These are phyloP conservation scores for Termitomyces sp. DNA, from an alignment of 768 basidiomycete species.

Conservation along the genomic window DNA sequence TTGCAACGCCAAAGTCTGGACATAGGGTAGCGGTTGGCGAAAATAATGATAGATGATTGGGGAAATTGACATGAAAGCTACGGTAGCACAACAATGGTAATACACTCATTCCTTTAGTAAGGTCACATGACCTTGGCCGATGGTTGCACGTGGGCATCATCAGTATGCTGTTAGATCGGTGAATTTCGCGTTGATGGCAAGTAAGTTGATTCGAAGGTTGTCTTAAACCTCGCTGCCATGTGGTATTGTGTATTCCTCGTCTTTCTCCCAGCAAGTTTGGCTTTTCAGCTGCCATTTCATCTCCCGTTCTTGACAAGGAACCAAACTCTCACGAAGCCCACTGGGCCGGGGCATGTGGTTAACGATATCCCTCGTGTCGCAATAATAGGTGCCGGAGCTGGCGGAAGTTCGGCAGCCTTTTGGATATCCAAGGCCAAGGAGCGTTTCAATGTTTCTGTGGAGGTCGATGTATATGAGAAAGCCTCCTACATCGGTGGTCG, in stretches of 20 bases:
- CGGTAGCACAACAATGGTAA: background rate
- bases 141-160: too few species aligned
- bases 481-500: conserved; percentile 77
- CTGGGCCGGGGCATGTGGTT: conserved; percentile 11
- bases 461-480: conserved; percentile 83
- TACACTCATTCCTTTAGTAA: too few species aligned
- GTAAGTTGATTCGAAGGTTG: conserved; percentile 10
- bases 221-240: conserved; percentile 11
- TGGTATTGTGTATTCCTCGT: conserved; percentile 18
- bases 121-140: too few species aligned
- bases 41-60: conserved; percentile 80
- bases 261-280: conserved; percentile 26
- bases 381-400: conserved; percentile 89
- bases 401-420: conserved; percentile 76
- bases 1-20: conserved; percentile 60
- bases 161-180: too few species aligned
- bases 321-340: conserved; percentile 13
- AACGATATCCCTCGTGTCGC: conserved; percentile 55
- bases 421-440: conserved; percentile 80
- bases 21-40: conserved; percentile 72
- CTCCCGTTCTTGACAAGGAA: conserved; percentile 48
- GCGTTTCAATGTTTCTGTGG: conserved; percentile 60
- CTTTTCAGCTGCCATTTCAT: conserved; percentile 49
- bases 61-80: conserved; percentile 34
- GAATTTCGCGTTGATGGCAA: background rate